These are phyloP conservation scores for Calonectria hawksworthii DNA, from an alignment of 2,329 filamentous ascomycete species.

Conservation along the genomic window DNA sequence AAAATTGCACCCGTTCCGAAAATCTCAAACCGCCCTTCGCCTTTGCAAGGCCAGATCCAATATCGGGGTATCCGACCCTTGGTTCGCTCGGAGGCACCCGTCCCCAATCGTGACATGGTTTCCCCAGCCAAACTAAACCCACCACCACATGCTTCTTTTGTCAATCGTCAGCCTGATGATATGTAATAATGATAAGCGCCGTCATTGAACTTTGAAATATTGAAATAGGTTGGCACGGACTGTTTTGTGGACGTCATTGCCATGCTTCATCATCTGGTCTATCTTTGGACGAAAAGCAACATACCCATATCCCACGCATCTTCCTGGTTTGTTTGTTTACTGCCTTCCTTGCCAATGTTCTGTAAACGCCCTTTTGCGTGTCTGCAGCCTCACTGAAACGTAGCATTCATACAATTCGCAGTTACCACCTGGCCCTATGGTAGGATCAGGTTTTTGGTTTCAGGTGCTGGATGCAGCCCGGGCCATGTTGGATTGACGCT, in stretches of 20 bases:
- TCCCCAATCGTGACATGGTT: constrained; percentile 11
- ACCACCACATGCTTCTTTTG: constrained; percentile 12
- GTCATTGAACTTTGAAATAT: not conserved
- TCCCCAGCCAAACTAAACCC: constrained; percentile 17
- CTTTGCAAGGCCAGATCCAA: not conserved
- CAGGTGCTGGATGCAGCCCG: constrained; percentile 10
- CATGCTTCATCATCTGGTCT: constrained; percentile 2
- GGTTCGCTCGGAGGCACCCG: constrained; percentile 1
- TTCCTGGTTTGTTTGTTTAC: not conserved
- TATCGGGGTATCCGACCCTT: constrained; percentile 10
- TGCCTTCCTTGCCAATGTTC: not conserved
- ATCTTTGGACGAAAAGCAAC: constrained; percentile 4
- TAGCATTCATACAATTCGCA: not conserved
- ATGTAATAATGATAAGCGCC: constrained; percentile 8
- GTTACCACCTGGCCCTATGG: not conserved
- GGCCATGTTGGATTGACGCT: constrained; percentile 10
- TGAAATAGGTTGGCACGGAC: constrained; percentile 3
- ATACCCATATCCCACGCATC: not conserved
- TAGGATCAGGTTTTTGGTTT: constrained; percentile 18
- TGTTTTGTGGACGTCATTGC: constrained; percentile 14
- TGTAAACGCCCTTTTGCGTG: not conserved
- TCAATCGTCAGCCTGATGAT: not conserved
- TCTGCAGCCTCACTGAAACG: not conserved
- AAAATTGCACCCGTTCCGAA: not conserved
- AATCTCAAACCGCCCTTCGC: not conserved